phyloP scores from a whole-genome alignment of 148 eudicot species.

The Persicaria tinctoria region DNA sequence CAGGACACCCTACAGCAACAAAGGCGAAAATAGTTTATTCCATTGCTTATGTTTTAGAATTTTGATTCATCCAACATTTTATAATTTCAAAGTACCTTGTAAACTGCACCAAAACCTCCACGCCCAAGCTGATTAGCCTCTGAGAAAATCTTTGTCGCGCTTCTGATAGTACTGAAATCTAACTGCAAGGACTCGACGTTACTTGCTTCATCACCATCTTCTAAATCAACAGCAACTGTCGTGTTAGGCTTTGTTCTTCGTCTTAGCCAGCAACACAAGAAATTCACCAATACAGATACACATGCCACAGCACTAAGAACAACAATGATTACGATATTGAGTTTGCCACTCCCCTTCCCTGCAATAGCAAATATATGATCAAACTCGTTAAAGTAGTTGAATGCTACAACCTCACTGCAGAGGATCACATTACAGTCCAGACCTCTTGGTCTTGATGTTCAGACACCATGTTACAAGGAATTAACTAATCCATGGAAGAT shows the following conservation, averaged over 20 bases:
- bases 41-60: background rate
- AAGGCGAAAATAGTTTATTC: background rate
- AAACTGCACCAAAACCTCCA: slow-evolving; percentile 61
- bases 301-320: background rate
- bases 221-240: background rate
- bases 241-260: background rate
- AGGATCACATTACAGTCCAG: too few relatives aligned
- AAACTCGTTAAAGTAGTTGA: background rate
- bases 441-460: too few relatives aligned
- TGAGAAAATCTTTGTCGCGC: slow-evolving; percentile 37
- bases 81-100: slow-evolving; percentile 10
- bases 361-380: background rate
- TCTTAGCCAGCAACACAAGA: background rate
- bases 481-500: too few relatives aligned
- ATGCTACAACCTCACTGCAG: too few relatives aligned
- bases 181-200: background rate
- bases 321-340: background rate
- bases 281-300: background rate
- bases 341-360: background rate
- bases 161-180: slow-evolving; percentile 16
- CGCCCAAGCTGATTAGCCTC: slow-evolving; percentile 34
- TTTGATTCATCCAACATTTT: background rate
- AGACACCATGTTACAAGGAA: too few relatives aligned
- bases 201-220: background rate
- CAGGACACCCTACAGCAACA: background rate